Conservation (phyloP, 2,329 filamentous ascomycete genomes). For the Aspergillus luchuensis region DNA sequence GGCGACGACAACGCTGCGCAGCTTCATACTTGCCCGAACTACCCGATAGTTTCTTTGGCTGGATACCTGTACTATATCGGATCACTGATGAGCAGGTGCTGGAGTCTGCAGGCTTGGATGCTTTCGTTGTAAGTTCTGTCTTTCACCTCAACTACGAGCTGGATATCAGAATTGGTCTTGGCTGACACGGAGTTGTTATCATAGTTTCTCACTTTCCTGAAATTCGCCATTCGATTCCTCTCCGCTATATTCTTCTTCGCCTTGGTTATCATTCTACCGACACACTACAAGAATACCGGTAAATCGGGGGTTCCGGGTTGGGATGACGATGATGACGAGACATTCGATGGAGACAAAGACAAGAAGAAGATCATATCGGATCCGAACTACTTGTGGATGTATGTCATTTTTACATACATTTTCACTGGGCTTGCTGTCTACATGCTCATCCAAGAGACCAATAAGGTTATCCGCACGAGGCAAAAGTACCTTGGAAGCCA, state of each 20-base stretch:
- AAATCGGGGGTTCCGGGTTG: constrained; percentile 43
- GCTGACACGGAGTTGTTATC: neutral
- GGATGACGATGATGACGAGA: constrained; percentile 39
- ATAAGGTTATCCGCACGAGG: constrained; percentile 78
- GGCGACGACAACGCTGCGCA: constrained; percentile 73
- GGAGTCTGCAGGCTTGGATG: constrained; percentile 87
- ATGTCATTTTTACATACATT: constrained; percentile 90
- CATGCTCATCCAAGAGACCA: constrained; percentile 79
- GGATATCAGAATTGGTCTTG: neutral
- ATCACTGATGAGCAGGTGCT: constrained; percentile 89
- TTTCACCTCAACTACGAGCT: neutral
- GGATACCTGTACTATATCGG: constrained; percentile 82
- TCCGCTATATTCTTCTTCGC: constrained; percentile 79
- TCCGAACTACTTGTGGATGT: constrained; percentile 78
- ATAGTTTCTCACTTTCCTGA: constrained; percentile 89
- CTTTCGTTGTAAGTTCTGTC: constrained; percentile 73
- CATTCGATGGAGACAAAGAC: constrained; percentile 30
- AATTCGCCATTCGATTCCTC: constrained; percentile 87
- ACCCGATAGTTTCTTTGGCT: constrained; percentile 83
- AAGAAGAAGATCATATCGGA: constrained; percentile 39
- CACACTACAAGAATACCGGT: constrained; percentile 70
- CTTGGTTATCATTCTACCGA: constrained; percentile 76
- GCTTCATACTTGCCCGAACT: constrained; percentile 71
- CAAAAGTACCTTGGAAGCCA: constrained; percentile 93
- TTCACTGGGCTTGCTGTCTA: constrained; percentile 83